Conservation (phyloP, 179 eudicot species). For the Gypsophila paniculata region DNA sequence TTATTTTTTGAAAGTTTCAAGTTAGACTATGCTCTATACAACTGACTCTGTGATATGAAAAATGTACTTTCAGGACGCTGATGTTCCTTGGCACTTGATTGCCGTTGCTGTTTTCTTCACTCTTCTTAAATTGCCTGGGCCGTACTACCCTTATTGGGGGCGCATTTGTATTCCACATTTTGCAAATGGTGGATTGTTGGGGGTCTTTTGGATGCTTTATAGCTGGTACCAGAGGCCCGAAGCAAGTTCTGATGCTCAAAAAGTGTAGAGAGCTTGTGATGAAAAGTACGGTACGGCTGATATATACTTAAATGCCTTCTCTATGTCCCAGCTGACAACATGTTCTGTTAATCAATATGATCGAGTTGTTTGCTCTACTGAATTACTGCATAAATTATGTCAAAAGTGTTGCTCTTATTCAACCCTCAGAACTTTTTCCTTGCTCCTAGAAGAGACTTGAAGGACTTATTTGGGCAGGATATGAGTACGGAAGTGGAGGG, state of each 20-base stretch:
- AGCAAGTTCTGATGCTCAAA: conserved; percentile 16
- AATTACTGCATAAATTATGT: background rate
- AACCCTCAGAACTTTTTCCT: background rate
- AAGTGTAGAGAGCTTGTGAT: conserved; percentile 18
- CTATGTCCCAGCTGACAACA: background rate
- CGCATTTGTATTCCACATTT: conserved; percentile 73
- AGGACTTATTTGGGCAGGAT: background rate
- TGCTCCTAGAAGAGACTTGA: background rate
- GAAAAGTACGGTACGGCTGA: conserved; percentile 12
- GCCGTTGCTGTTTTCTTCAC: conserved; percentile 45
- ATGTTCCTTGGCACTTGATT: conserved; percentile 78
- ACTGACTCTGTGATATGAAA: background rate
- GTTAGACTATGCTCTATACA: background rate
- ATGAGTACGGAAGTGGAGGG: too few species aligned
- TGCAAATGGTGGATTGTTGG: conserved; percentile 71
- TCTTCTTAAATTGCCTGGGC: conserved; percentile 76
- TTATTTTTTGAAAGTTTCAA: background rate
- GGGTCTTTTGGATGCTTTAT: conserved; percentile 53
- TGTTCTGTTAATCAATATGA: background rate
- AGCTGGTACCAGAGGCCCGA: conserved; percentile 49
- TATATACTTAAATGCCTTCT: background rate
- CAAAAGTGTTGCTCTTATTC: background rate
- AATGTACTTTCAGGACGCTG: conserved; percentile 52
- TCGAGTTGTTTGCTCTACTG: background rate
- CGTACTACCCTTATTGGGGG: conserved; percentile 83